phyloP scores from a whole-genome alignment of 1,284 basidiomycete genomes.

The Xerocomus cyaneibrunnescens region DNA sequence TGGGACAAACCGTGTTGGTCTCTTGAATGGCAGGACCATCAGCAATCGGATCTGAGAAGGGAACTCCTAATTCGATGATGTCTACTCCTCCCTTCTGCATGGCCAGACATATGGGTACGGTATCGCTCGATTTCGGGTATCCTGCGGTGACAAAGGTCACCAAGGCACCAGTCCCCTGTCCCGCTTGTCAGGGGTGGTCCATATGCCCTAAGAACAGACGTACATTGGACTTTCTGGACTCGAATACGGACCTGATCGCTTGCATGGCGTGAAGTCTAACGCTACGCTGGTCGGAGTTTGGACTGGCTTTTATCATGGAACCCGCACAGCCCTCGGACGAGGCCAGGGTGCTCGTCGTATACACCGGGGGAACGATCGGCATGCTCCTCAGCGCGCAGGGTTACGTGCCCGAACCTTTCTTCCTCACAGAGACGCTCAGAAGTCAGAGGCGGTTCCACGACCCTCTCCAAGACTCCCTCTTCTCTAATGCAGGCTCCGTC shows the following conservation, averaged over 20 bases:
- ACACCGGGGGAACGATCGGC: slow-evolving; percentile 84
- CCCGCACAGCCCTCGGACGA: slow-evolving; percentile 57
- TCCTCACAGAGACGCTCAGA: slow-evolving; percentile 78
- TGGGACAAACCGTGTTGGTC: slow-evolving; percentile 75
- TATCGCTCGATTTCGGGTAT: slow-evolving; percentile 76
- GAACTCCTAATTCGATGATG: slow-evolving; percentile 94
- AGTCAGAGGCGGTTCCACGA: slow-evolving; percentile 86
- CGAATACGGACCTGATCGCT: slow-evolving; percentile 72
- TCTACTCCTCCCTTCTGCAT: slow-evolving; percentile 94
- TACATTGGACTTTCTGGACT: slow-evolving; percentile 68
- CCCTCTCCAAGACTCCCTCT: slow-evolving; percentile 76
- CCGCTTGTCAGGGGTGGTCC: slow-evolving; percentile 28
- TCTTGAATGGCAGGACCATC: slow-evolving; percentile 93
- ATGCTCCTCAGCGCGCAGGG: slow-evolving; percentile 81
- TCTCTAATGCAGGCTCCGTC: slow-evolving; percentile 69
- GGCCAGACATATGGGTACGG: slow-evolving; percentile 85
- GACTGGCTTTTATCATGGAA: slow-evolving; percentile 41
- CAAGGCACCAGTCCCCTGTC: slow-evolving; percentile 69
- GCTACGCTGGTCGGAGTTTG: not conserved
- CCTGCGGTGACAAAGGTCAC: slow-evolving; percentile 93
- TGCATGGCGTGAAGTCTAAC: slow-evolving; percentile 54
- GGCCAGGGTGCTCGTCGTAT: slow-evolving; percentile 79
- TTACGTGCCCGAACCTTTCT: slow-evolving; percentile 86
- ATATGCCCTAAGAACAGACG: not conserved
- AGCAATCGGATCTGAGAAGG: slow-evolving; percentile 96